Base-by-base conservation (phyloP, 2,329 filamentous ascomycete genomes). In the Stagonosporopsis cucurbitacearum region DNA sequence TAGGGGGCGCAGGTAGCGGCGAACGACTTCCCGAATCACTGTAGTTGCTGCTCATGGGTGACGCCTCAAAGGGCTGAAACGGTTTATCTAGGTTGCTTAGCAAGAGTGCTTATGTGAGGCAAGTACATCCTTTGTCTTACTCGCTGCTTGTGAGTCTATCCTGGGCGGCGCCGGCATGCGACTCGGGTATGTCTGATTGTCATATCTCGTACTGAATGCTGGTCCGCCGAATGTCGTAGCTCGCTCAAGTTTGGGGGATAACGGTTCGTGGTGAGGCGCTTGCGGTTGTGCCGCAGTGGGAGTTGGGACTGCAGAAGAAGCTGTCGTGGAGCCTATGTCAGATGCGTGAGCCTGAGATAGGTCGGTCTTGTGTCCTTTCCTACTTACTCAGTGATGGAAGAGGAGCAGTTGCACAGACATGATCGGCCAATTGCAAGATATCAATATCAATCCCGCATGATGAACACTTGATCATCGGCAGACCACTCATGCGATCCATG, bases 351-450 rank as follows among this genome's bases (percentile, higher is more conserved):
- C 32, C 17, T 42, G 19, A 47, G 25, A n/a, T 50, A 26, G n/a
- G 30, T 25, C 2, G 13, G 6, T 7, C 11, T 23, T 6, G 20
- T 15, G 6, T n/a, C 41, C n/a, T 39, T 19, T 20, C 32, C 33
- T 83, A 82, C 68, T 79, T 78, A 76, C 80, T 70, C 57, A 48
- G 37, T 47, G 40, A 23, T 41, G 78, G 47, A 17, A 78, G 46
- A 52, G 71, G 63, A 59, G 75, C 57, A 55, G 75, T 78, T 41
- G 75, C 75, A 75, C 92, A 96, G 58, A 91, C 74, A 79, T 96
- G 92, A 59, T 96, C 91, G 59, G 91, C 91, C 88, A 96, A 90
- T 74, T 88, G 81, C 36, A 89, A 88, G 65, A 96, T 95, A 71
- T 93, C 88, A 57, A 96, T 90, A 68, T 93, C 86, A 50, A 69